These are phyloP conservation scores for Colletotrichum shisoi DNA, from an alignment of 2,329 filamentous ascomycete species.

Conservation along the genomic window DNA sequence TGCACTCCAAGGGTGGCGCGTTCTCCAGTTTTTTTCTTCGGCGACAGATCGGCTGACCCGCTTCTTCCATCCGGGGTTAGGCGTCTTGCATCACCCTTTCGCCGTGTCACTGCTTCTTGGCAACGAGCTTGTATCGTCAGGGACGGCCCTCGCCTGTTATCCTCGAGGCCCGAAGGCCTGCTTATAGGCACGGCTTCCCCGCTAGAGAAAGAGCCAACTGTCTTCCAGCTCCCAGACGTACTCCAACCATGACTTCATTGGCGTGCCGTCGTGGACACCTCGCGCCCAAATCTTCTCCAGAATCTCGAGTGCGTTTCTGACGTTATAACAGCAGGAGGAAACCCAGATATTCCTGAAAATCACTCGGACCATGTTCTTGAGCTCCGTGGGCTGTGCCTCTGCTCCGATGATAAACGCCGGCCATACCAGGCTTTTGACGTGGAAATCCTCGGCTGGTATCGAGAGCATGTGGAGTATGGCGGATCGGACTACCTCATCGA, in stretches of 20 bases:
- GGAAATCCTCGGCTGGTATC: conserved; percentile 21
- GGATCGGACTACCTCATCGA: neutral
- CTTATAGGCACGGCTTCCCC: neutral
- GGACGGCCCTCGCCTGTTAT: neutral
- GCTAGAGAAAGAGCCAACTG: conserved; percentile 29
- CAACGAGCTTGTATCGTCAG: neutral
- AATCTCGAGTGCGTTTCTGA: conserved; percentile 20
- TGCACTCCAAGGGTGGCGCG: conserved; percentile 19
- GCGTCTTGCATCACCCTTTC: conserved; percentile 17
- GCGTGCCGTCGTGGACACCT: neutral
- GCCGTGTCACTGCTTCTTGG: conserved; percentile 1
- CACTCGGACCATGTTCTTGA: conserved; percentile 5
- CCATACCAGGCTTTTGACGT: conserved; percentile 35
- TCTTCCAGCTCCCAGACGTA: conserved; percentile 31
- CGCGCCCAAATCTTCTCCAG: conserved; percentile 27
- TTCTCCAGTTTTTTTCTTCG: conserved; percentile 8
- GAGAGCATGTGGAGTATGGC: conserved; percentile 25
- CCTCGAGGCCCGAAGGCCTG: neutral
- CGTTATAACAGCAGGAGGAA: conserved; percentile 33
- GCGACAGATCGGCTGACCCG: conserved; percentile 17
- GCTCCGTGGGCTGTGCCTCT: conserved; percentile 12
- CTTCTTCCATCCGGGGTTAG: conserved; percentile 23
- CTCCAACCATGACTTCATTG: conserved; percentile 13
- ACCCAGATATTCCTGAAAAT: conserved; percentile 29
- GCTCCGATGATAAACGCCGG: conserved; percentile 27